Evolutionary conservation across 75 land plant genomes (phyloP), one percentile per base, ranked within the genome.

Genomic region (Isoetes taiwanensis): DNA sequence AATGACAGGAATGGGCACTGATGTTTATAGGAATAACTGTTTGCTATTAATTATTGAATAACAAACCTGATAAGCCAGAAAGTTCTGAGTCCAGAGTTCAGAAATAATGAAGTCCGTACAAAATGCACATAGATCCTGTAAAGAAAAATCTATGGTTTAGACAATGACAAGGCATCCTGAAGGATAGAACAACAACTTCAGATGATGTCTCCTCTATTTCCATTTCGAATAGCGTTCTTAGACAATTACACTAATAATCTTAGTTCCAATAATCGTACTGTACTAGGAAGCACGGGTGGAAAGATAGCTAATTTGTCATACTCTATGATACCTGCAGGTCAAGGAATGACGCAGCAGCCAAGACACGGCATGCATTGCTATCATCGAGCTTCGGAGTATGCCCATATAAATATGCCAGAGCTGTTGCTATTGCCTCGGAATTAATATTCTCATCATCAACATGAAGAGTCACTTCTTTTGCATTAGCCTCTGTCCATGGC

Each of bases 311-410:
- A 20, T 20, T 12, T 3, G 19, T 43, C 11, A 43, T 12, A 43
- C 14, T n/a, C 17, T 43, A 43, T 4, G 32, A 23, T 63, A 89
- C 97, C 94, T 86, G 97, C 26, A 91, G 81, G 48, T 91, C 97
- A 34, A 86, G 80, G 71, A 91, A 86, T 9, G 94, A 86, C 28
- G 95, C 97, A 70, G 94, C 94, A 48, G 94, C 97, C 33, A 91
- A 76, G 58, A 91, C 97, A 12, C 94, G 85, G 33, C 86, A 91
- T 28, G 94, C 97, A 71, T 91, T 91, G 33, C 71, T 67, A 43
- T 91, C 97, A 68, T 91, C 84, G n/a, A 91, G 80, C 72, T 82
- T 80, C n/a, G 97, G 94, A 50, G 78, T 74, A 40, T 86, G 94
- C 0, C 97, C 97, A 69, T 91, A 86, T 2, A 91, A 61, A 58